Evolutionary conservation across 2,329 filamentous ascomycete species (phyloP), one percentile per base, ranked within the genome.

Genomic region (Trichoderma asperellum): DNA sequence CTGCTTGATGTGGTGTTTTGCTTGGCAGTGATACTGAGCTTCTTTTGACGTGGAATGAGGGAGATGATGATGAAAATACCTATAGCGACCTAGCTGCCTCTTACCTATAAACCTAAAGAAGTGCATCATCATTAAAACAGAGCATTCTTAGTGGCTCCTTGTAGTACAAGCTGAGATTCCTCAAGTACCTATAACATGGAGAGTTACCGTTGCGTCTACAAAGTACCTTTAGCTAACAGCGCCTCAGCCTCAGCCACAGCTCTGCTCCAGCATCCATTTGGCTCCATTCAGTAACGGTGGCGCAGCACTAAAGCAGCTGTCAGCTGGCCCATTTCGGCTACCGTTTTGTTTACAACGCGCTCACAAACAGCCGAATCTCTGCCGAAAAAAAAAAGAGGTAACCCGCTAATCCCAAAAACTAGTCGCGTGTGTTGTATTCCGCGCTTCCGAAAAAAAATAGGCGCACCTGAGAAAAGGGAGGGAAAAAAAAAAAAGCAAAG

Each of bases 371-470:
- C 63, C 63, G 63, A 37, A 2, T 29, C 21, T 66, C 37, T 14
- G 4, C 63, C 63, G 63, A 56, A 16, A 12, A 34, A 12, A 34
- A 49, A 57, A 66, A 58, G 35, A n/a, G 29, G 18, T 18, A 43
- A 27, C 53, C 63, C 63, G 21, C 53, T 40, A 35, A 49, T 11
- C 37, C 37, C 35, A 24, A 32, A 34, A 40, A 18, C 16, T 57
- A 35, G 49, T 64, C 49, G 61, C 47, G 61, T 24, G 27, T 40
- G 18, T n/a, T 10, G 27, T 37, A 57, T 66, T 32, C 63, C 63
- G 63, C 40, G 37, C 55, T 66, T 66, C 63, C 63, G 53, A 49
- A 47, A 24, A 43, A 63, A 56, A 55, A 65, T 60, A 59, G 68
- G 61, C 32, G 40, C 60, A 34, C 62, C 18, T 10, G 5, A 14